These are phyloP conservation scores for Misopates orontium DNA, from an alignment of 257 asterid genomes.

Conservation along the genomic window DNA sequence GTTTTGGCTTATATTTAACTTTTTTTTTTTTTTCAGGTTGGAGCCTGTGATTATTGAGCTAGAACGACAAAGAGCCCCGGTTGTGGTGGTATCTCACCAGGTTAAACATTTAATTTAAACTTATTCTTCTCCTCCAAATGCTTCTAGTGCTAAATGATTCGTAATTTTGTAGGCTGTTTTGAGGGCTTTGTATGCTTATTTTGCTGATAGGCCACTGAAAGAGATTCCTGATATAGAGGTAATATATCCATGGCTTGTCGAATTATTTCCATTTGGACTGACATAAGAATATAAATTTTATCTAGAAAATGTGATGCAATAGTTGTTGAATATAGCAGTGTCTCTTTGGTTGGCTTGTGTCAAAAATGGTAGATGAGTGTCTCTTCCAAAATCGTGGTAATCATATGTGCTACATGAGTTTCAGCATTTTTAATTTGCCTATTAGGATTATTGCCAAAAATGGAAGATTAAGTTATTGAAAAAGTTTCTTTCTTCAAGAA, in stretches of 20 bases:
- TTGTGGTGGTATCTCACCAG: constrained; percentile 98
- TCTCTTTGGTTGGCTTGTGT: too few relatives aligned
- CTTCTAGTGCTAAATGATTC: constrained; percentile 30
- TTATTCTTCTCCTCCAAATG: constrained; percentile 22
- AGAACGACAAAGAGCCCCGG: constrained; percentile 98
- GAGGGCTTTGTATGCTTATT: constrained; percentile 97
- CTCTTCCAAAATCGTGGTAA: too few relatives aligned
- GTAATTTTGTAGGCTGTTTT: constrained; percentile 69
- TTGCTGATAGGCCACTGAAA: constrained; percentile 95
- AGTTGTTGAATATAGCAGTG: too few relatives aligned
- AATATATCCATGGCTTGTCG: constrained; percentile 17
- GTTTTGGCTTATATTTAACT: constrained; percentile 21
- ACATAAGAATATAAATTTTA: constrained; percentile 1
- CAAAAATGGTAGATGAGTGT: too few relatives aligned
- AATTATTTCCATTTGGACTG: background rate
- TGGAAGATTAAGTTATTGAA: background rate
- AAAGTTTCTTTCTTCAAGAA: background rate
- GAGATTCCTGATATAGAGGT: constrained; percentile 98
- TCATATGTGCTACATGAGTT: background rate
- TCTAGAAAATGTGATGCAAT: background rate
- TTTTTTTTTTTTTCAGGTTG: constrained; percentile 51
- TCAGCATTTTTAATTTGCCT: background rate
- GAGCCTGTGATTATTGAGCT: constrained; percentile 98
- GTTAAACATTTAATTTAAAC: constrained; percentile 37
- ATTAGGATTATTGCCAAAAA: background rate